phyloP scores from a whole-genome alignment of 2,329 filamentous ascomycete species.

The Colletotrichum tabaci region DNA sequence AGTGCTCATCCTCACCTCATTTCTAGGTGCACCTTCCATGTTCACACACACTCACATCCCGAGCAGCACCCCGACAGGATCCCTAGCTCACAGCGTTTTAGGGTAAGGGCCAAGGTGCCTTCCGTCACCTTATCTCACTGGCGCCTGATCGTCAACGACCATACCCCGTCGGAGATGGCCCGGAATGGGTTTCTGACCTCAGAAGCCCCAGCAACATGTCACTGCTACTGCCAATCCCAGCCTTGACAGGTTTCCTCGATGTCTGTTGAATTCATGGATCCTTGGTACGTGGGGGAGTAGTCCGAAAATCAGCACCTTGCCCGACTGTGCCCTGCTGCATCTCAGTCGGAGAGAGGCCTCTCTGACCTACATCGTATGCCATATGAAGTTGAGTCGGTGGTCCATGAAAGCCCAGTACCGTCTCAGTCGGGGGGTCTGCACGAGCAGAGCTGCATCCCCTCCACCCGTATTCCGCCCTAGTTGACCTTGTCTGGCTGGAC shows the following conservation, averaged over 20 bases:
- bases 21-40: background rate
- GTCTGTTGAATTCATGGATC: background rate
- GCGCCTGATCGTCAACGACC: slow-evolving; percentile 17
- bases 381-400: too few species aligned
- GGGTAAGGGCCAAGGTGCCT: background rate
- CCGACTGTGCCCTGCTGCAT: background rate
- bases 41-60: slow-evolving; percentile 1
- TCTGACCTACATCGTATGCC: slow-evolving; percentile 1
- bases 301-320: background rate
- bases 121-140: slow-evolving; percentile 23
- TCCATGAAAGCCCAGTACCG: background rate
- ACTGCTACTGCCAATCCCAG: background rate
- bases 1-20: slow-evolving; percentile 4
- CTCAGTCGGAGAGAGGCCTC: slow-evolving; percentile 2
- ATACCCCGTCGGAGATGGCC: background rate
- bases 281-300: background rate
- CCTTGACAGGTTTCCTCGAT: background rate
- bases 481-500: background rate
- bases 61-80: background rate
- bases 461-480: background rate
- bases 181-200: background rate
- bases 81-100: background rate
- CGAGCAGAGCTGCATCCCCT: background rate
- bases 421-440: background rate
- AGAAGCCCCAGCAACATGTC: background rate